Evolutionary conservation across 2,329 filamentous ascomycete genomes (phyloP), one percentile per base, ranked within the genome.

Genomic region (Plectosphaerella cucumerina): DNA sequence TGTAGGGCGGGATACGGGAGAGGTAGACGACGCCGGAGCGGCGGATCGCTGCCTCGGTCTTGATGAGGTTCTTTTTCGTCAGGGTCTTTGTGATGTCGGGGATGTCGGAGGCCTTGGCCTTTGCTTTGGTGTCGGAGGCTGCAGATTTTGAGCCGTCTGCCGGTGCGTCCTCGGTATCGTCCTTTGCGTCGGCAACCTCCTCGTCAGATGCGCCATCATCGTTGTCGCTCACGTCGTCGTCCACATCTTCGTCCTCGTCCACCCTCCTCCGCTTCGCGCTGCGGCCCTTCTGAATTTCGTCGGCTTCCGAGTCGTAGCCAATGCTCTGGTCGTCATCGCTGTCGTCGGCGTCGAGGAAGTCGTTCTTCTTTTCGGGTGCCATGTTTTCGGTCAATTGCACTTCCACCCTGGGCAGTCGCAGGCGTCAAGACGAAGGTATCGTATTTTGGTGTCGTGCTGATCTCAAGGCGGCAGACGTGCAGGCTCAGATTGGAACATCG

Each of bases 11-110:
- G 56, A 94, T 82, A 53, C 90, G 84, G 5, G 89, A 93, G 55
- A 95, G 77, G 70, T 94, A 95, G 53, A 94, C 76, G 12, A 95
- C 87, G 56, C 90, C 90, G 0, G 88, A 90, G 64, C 85, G 87
- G 59, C 82, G 83, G 53, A 87, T 77, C 20, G 84, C 83, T 34
- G 79, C 78, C 55, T 84, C 81, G 11, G 83, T 80, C 5, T 77
- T 76, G 37, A 86, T 79, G 46, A 89, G 79, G 63, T 89, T 87
- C 70, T 87, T 85, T 64, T 86, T 83, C 41, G 79, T 75, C 53
- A 87, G 69, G 39, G 78, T 73, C 57, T 76, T 79, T 48, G 78
- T 74, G 50, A 79, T 64, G 55, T 74, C 75, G 14, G 77, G 74
- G 3, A 82, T 64, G 17, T 22, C n/a, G 18, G 44, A 10, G 34